phyloP scores from a whole-genome alignment of 257 asterid species.

The Solanum piurae region DNA sequence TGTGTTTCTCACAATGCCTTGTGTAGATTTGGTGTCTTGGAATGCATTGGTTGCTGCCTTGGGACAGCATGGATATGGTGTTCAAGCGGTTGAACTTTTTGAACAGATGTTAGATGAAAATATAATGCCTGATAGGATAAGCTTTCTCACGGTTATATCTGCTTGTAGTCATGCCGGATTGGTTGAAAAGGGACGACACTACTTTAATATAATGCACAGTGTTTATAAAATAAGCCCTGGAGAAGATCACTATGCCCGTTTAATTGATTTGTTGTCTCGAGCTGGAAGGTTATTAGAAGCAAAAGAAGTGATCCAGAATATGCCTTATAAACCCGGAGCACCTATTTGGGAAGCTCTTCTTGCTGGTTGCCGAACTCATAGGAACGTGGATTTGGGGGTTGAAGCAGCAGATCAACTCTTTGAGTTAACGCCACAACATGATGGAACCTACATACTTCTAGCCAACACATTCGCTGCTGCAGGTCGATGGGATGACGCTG shows the following conservation, averaged over 20 bases:
- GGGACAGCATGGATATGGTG: constrained; percentile 65
- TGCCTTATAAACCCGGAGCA: constrained; percentile 58
- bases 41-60: constrained; percentile 68
- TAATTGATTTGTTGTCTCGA: constrained; percentile 51
- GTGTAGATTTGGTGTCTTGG: constrained; percentile 61
- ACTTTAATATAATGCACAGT: constrained; percentile 36
- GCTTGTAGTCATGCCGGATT: constrained; percentile 72
- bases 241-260: constrained; percentile 67
- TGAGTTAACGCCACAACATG: constrained; percentile 50
- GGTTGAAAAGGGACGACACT: constrained; percentile 38
- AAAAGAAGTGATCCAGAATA: constrained; percentile 24
- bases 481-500: constrained; percentile 47
- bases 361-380: constrained; percentile 54
- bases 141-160: constrained; percentile 57
- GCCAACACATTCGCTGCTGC: constrained; percentile 54
- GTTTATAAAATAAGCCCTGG: constrained; percentile 40
- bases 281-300: constrained; percentile 55
- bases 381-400: constrained; percentile 52
- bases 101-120: constrained; percentile 48
- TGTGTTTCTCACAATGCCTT: constrained; percentile 43
- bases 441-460: constrained; percentile 60
- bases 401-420: constrained; percentile 52
- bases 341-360: constrained; percentile 69
- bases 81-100: constrained; percentile 32
- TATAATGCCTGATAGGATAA: constrained; percentile 53